These are phyloP conservation scores for Pleurotus salmoneostramineus DNA, from an alignment of 768 basidiomycete genomes.

Conservation along the genomic window DNA sequence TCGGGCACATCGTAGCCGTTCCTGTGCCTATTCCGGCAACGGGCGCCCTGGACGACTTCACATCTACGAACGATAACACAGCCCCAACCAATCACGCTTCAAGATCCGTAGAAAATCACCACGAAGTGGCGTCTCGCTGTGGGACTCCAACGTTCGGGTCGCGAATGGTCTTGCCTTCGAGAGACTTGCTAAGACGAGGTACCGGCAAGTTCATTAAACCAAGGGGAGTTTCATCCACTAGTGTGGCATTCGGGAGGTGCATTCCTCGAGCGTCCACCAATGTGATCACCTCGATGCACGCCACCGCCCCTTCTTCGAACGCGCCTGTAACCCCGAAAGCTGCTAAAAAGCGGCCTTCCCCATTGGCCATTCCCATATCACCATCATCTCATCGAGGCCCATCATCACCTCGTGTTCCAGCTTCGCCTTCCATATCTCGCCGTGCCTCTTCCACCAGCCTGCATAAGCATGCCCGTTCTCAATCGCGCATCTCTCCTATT, in stretches of 20 bases:
- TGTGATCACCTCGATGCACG: conserved; percentile 11
- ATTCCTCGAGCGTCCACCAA: conserved; percentile 6
- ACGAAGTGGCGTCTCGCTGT: conserved; percentile 43
- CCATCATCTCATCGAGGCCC: conserved; percentile 2
- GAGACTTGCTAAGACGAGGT: conserved; percentile 38
- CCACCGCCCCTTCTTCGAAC: neutral
- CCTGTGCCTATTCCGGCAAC: conserved; percentile 47
- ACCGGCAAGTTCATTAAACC: conserved; percentile 16
- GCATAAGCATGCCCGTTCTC: neutral
- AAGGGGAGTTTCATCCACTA: conserved; percentile 1
- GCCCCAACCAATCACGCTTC: conserved; percentile 10
- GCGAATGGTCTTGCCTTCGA: conserved; percentile 38
- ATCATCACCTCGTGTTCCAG: conserved; percentile 7
- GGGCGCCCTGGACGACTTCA: conserved; percentile 3
- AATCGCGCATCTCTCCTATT: neutral
- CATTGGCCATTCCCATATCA: conserved; percentile 13
- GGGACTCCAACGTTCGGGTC: conserved; percentile 65
- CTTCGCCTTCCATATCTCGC: conserved; percentile 17
- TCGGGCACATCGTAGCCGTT: conserved; percentile 68
- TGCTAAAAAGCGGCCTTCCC: conserved; percentile 30
- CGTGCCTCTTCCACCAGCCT: conserved; percentile 14
- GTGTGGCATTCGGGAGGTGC: conserved; percentile 9
- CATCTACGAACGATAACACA: neutral
- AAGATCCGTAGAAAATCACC: conserved; percentile 18
- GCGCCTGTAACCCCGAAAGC: conserved; percentile 18